Evolutionary conservation across 2,329 filamentous ascomycete genomes (phyloP).

Genomic region (Colletotrichum sansevieriae): DNA sequence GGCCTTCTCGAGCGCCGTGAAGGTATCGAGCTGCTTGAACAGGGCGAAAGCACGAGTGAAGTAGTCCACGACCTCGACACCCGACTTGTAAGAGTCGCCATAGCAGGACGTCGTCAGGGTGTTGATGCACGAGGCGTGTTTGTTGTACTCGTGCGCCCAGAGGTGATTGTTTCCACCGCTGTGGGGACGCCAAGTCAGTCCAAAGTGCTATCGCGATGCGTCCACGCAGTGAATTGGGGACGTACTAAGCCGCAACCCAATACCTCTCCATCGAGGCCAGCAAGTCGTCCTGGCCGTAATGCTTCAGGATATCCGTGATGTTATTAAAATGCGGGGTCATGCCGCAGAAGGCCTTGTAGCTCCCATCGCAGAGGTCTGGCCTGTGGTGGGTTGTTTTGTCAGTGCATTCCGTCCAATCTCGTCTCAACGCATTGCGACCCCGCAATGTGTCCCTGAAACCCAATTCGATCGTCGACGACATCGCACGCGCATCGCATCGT

Average conservation of each 20-base stretch:
- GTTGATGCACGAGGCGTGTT: slow-evolving; percentile 80
- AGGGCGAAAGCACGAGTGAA: slow-evolving; percentile 57
- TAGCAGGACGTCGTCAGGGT: slow-evolving; percentile 77
- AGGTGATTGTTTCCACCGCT: slow-evolving; percentile 60
- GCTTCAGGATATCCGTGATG: slow-evolving; percentile 56
- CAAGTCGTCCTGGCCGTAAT: slow-evolving; percentile 55
- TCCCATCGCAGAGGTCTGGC: slow-evolving; percentile 60
- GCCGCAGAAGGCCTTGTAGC: slow-evolving; percentile 58
- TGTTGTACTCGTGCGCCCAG: slow-evolving; percentile 80
- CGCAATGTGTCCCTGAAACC: neutral
- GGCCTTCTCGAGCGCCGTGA: slow-evolving; percentile 52
- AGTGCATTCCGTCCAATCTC: neutral
- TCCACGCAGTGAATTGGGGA: slow-evolving; percentile 10
- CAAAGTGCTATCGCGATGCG: too few relatives aligned
- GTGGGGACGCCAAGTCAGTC: neutral
- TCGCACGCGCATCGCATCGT: too few relatives aligned
- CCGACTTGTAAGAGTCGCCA: slow-evolving; percentile 60
- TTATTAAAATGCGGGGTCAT: slow-evolving; percentile 58
- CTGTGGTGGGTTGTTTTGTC: slow-evolving; percentile 43
- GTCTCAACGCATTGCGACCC: neutral
- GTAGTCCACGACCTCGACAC: slow-evolving; percentile 61
- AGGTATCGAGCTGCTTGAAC: slow-evolving; percentile 59
- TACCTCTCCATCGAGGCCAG: slow-evolving; percentile 57
- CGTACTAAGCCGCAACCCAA: slow-evolving; percentile 57
- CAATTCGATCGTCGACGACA: too few relatives aligned